Conservation (phyloP, 495 filamentous ascomycete genomes). For the Astrothelium subdiscretum region DNA sequence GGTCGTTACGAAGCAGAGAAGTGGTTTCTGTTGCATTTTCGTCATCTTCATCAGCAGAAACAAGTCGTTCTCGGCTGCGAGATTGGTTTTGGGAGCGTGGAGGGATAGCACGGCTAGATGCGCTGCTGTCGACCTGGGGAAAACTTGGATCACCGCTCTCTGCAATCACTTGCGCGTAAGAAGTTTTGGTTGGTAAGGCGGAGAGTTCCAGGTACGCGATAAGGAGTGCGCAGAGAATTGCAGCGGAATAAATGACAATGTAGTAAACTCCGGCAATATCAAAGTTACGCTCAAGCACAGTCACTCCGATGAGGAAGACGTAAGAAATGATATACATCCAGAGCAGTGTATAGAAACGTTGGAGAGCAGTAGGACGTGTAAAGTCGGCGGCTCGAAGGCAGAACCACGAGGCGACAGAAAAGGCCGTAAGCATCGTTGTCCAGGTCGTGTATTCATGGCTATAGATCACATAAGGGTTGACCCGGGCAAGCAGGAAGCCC, state of each 20-base stretch:
- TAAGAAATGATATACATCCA: constrained; percentile 74
- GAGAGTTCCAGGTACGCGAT: constrained; percentile 59
- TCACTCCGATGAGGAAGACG: constrained; percentile 57
- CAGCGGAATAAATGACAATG: constrained; percentile 66
- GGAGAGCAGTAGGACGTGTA: constrained; percentile 75
- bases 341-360: constrained; percentile 64
- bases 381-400: constrained; percentile 71
- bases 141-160: constrained; percentile 27
- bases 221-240: constrained; percentile 51
- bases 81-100: background rate
- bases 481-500: constrained; percentile 63
- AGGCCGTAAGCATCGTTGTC: constrained; percentile 71
- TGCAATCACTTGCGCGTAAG: constrained; percentile 31
- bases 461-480: constrained; percentile 82
- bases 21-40: constrained; percentile 64
- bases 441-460: constrained; percentile 68
- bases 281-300: constrained; percentile 59
- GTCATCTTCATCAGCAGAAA: constrained; percentile 32
- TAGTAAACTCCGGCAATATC: constrained; percentile 70
- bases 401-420: constrained; percentile 72
- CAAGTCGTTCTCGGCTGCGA: background rate
- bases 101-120: background rate
- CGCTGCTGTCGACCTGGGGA: background rate
- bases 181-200: constrained; percentile 56
- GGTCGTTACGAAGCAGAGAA: constrained; percentile 54